Conservation (phyloP, 2,329 filamentous ascomycete species). For the Cladophialophora psammophila region DNA sequence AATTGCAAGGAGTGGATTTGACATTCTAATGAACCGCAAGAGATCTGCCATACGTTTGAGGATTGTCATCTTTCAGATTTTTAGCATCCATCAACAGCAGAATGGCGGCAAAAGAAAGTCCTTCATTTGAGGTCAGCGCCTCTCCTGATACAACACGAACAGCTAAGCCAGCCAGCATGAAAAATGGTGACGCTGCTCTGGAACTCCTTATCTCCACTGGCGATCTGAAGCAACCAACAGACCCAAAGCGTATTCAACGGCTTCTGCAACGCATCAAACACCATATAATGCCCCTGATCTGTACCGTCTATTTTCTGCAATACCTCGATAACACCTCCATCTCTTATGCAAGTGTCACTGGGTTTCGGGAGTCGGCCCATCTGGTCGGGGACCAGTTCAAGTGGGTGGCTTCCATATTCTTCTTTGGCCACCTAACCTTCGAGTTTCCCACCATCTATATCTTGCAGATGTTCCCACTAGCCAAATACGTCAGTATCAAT, state of each 20-base stretch:
- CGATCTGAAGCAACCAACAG: not conserved
- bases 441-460: slow-evolving; percentile 51
- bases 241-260: not conserved
- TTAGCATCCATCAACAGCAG: not conserved
- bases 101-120: not conserved
- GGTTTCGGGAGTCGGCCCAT: slow-evolving; percentile 42
- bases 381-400: slow-evolving; percentile 47
- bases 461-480: slow-evolving; percentile 50
- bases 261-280: not conserved
- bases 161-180: not conserved
- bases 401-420: slow-evolving; percentile 53
- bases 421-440: slow-evolving; percentile 50
- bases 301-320: not conserved
- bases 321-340: slow-evolving; percentile 19
- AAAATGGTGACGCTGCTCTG: not conserved
- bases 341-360: slow-evolving; percentile 43
- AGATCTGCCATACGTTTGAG: not conserved
- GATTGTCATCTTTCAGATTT: not conserved
- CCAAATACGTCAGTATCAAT: slow-evolving; percentile 48
- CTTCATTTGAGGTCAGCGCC: not conserved
- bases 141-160: not conserved
- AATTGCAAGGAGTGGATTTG: not conserved
- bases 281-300: slow-evolving; percentile 5
- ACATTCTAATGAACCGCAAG: not conserved
- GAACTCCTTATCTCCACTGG: not conserved